Evolutionary conservation across 208 protist genomes (phyloP), one percentile per base, ranked within the genome.

Genomic region (Trypanosoma cruzi): DNA sequence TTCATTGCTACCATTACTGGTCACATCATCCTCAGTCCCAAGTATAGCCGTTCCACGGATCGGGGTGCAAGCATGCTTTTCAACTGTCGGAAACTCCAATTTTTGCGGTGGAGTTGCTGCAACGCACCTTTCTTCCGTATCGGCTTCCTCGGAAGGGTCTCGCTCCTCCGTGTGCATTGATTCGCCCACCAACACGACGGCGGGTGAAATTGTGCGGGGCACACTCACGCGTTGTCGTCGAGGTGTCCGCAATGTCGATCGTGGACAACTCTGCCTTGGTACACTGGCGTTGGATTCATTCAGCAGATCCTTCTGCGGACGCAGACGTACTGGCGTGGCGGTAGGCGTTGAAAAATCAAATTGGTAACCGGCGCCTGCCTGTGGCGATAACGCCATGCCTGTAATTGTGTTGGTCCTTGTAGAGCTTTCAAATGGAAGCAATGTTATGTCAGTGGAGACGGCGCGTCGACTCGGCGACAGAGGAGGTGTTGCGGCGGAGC

Each of bases 291-390:
- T 13, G 28, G 48, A 10, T 6, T 28, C 36, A 29, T 46, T 66
- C 2, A 55, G 22, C 4, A 28, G 1, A 60, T 59, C 52, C 28
- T 14, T 58, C 26, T 29, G 49, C 18, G 22, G 5, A 20, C 46
- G 32, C 14, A 26, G 42, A 18, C 60, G 34, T 4, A 18, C 46
- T 53, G 70, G 70, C 7, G 70, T 75, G 10, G 55, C 6, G 20
- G 26, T 60, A 29, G 70, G 70, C 10, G 70, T 75, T 32, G 55
- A 50, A 55, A 75, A 75, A 44, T 75, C 63, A 69, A 75, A 75
- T 31, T 68, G 55, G 50, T 72, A 72, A 36, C 61, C 49, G 22
- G 26, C 46, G 36, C 18, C 36, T 20, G 26, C 1, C 32, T 65
- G 57, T 2, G 58, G 34, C 42, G 58, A 72, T 46, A 42, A 24